Evolutionary conservation across 805 yeast genomes (phyloP).

Genomic region (Tetrapisispora namnaoensis): DNA sequence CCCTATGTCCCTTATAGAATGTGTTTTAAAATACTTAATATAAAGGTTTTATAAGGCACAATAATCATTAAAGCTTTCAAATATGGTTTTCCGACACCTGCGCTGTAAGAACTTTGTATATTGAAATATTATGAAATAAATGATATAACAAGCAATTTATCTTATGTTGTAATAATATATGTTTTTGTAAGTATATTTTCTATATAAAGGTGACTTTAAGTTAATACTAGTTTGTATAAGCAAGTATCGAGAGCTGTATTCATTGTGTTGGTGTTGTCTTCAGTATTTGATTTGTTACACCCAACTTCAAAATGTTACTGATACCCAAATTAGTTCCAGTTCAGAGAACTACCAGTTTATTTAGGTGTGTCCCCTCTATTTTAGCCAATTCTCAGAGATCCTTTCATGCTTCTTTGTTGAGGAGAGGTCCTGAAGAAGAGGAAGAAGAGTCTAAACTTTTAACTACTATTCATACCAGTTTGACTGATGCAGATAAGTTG

Average conservation of each 20-base stretch:
- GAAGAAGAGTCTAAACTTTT: conserved; percentile 47
- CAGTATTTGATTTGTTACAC: too few relatives aligned
- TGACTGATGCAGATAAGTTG: conserved; percentile 43
- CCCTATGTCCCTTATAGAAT: too few relatives aligned
- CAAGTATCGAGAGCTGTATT: not conserved
- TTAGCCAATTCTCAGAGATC: not conserved
- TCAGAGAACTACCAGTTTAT: not conserved
- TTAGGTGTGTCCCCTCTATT: not conserved
- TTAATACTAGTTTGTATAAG: too few relatives aligned
- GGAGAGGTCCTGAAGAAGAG: conserved; percentile 40
- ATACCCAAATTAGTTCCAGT: not conserved
- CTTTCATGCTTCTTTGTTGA: conserved; percentile 8
- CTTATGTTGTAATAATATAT: too few relatives aligned
- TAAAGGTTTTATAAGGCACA: too few relatives aligned
- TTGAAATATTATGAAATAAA: not conserved
- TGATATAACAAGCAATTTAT: too few relatives aligned
- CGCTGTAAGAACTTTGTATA: not conserved
- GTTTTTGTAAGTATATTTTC: too few relatives aligned
- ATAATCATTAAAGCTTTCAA: too few relatives aligned
- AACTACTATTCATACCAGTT: conserved; percentile 7
- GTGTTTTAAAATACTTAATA: too few relatives aligned
- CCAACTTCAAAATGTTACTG: not conserved
- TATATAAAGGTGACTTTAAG: too few relatives aligned
- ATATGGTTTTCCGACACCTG: not conserved
- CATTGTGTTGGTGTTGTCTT: too few relatives aligned